Evolutionary conservation across 495 filamentous ascomycete genomes (phyloP), one percentile per base, ranked within the genome.

Genomic region (Podospora australis): DNA sequence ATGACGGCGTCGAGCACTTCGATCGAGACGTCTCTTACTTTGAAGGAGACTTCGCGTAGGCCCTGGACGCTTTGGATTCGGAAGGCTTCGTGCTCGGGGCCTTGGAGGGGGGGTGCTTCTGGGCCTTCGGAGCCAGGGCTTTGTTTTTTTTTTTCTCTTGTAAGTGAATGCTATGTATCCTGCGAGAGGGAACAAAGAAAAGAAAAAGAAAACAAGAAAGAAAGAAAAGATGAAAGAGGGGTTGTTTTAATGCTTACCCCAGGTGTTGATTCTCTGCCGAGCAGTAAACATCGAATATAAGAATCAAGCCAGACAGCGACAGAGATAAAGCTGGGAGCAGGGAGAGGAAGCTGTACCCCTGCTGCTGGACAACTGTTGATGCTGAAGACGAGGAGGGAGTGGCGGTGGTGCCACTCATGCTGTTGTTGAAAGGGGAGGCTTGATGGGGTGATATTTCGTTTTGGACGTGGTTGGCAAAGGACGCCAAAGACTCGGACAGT

Each of bases 201-300:
- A 30, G 13, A 30, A 30, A 30, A 30, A 30, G 13, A 13, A 30
- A 30, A 30, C 6, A 30, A 30, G 13, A 30, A 30, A 30, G 26
- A 13, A 30, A 30, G 13, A 13, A 30, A 24, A 23, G 20, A 28
- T 21, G 22, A 23, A 24, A 23, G 40, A 16, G 20, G 41, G 16
- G 6, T n/a, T n/a, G n/a, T n/a, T n/a, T n/a, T n/a, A n/a, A n/a
- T n/a, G n/a, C n/a, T n/a, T n/a, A n/a, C n/a, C 53, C 57, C 40
- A 54, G 51, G 45, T 43, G 41, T 6, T 58, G 52, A 46, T 54
- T 56, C 28, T 60, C 60, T 13, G 60, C 57, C 26, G 57, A 58
- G 41, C 39, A 46, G 55, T 63, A 54, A 21, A 49, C 26, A 50
- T 60, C 57, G 8, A 58, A 35, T 14, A 60, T 32, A 8, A 58